Evolutionary conservation across 306 rosid species (phyloP).

Genomic region (Begonia masoniana): DNA sequence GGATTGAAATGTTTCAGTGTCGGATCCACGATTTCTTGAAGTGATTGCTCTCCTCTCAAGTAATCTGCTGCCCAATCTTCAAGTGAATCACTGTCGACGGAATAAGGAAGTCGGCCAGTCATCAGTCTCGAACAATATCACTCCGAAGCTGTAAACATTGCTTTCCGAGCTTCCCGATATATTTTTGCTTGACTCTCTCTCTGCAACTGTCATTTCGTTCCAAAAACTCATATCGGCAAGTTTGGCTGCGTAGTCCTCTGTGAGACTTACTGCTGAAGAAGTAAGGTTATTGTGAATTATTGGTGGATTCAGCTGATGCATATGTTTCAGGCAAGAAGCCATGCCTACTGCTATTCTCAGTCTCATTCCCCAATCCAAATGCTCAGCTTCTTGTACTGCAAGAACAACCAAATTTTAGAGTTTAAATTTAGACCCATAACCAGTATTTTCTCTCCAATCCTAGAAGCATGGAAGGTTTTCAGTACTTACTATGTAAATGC

Average conservation of each 20-base stretch:
- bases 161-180: slow-evolving; percentile 31
- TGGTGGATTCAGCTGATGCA: slow-evolving; percentile 69
- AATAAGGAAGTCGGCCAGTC: slow-evolving; percentile 63
- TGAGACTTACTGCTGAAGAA: slow-evolving; percentile 48
- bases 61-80: slow-evolving; percentile 66
- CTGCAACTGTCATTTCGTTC: slow-evolving; percentile 33
- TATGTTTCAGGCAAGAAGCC: slow-evolving; percentile 69
- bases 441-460: no score
- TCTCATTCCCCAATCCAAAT: slow-evolving; percentile 85
- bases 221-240: slow-evolving; percentile 48
- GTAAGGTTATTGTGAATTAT: slow-evolving; percentile 42
- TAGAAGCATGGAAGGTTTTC: no score
- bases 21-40: slow-evolving; percentile 57
- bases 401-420: slow-evolving; percentile 4
- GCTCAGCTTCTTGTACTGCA: slow-evolving; percentile 90
- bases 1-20: slow-evolving; percentile 47
- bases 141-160: slow-evolving; percentile 71
- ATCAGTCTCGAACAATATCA: slow-evolving; percentile 63
- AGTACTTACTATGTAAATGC: slow-evolving; percentile 81
- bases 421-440: no score
- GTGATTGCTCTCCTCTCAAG: slow-evolving; percentile 29
- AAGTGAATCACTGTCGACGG: slow-evolving; percentile 26
- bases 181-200: slow-evolving; percentile 19
- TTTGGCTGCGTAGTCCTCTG: slow-evolving; percentile 82
- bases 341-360: slow-evolving; percentile 70